A percentile compares a stretch with the other conserved stretches of the same genome.
Evolutionary conservation across 1,139 yeast species (phyloP).

Genomic region (Lipomyces yarrowii): DNA sequence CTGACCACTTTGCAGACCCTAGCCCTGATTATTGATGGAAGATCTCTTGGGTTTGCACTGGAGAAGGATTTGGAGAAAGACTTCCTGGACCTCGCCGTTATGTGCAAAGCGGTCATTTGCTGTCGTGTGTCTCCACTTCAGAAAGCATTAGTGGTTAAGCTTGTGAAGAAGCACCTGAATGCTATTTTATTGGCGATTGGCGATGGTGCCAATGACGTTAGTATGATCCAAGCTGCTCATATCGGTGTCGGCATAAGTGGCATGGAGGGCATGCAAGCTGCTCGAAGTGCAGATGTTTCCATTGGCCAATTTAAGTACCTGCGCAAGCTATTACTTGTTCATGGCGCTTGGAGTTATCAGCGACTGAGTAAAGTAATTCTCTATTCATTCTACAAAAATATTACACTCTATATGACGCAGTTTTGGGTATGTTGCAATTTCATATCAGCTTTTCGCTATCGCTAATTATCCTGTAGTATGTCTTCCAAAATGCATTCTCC

Average conservation of each 20-base stretch:
- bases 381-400: slow-evolving; percentile 93
- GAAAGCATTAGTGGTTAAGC: slow-evolving; percentile 91
- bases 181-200: slow-evolving; percentile 90
- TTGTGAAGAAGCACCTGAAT: slow-evolving; percentile 74
- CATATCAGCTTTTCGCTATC: not conserved
- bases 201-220: slow-evolving; percentile 98
- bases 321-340: slow-evolving; percentile 81
- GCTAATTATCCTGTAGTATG: slow-evolving; percentile 49
- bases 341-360: slow-evolving; percentile 98
- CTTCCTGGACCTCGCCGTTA: slow-evolving; percentile 75
- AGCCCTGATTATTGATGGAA: slow-evolving; percentile 93
- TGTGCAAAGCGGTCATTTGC: slow-evolving; percentile 94
- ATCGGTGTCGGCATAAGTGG: slow-evolving; percentile 99
- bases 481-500: slow-evolving; percentile 85
- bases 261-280: slow-evolving; percentile 99
- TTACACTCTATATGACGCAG: slow-evolving; percentile 94
- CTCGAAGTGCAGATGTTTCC: slow-evolving; percentile 95
- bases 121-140: slow-evolving; percentile 98
- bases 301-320: slow-evolving; percentile 93
- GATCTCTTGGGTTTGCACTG: slow-evolving; percentile 80
- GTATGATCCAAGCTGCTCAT: slow-evolving; percentile 99
- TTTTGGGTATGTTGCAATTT: slow-evolving; percentile 59
- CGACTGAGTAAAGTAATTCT: slow-evolving; percentile 88
- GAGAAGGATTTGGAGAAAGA: slow-evolving; percentile 79
- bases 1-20: slow-evolving; percentile 55